Evolutionary conservation across 2,329 filamentous ascomycete species (phyloP).

Genomic region (Colletotrichum sp.): DNA sequence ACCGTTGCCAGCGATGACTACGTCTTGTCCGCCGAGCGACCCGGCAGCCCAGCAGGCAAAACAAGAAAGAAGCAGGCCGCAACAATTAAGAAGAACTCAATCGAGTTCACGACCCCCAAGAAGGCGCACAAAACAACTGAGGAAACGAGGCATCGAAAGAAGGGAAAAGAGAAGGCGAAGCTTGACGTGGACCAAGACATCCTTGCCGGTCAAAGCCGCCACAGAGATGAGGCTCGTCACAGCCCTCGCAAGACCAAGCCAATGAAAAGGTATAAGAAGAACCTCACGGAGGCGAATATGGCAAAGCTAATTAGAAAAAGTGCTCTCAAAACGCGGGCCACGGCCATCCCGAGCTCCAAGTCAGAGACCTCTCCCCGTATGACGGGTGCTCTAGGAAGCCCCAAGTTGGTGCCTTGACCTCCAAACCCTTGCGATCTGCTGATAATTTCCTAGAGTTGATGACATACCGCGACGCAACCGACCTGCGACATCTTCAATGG

Average conservation of each 20-base stretch:
- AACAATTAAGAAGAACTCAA: background rate
- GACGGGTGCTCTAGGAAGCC: background rate
- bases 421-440: background rate
- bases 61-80: no score
- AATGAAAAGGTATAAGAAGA: background rate
- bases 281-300: background rate
- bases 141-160: background rate
- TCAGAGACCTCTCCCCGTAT: background rate
- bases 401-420: background rate
- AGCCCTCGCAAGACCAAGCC: background rate
- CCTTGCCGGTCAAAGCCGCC: background rate
- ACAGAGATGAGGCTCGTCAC: background rate
- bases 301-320: background rate
- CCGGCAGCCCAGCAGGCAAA: background rate
- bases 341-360: background rate
- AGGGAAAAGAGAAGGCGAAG: background rate
- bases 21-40: constrained; percentile 13
- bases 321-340: background rate
- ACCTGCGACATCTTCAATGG: background rate
- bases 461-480: background rate
- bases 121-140: background rate
- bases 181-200: background rate
- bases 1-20: constrained; percentile 42
- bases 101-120: background rate
- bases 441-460: background rate